phyloP scores from a whole-genome alignment of 305 asterid species.

The Fraxinus nigra region DNA sequence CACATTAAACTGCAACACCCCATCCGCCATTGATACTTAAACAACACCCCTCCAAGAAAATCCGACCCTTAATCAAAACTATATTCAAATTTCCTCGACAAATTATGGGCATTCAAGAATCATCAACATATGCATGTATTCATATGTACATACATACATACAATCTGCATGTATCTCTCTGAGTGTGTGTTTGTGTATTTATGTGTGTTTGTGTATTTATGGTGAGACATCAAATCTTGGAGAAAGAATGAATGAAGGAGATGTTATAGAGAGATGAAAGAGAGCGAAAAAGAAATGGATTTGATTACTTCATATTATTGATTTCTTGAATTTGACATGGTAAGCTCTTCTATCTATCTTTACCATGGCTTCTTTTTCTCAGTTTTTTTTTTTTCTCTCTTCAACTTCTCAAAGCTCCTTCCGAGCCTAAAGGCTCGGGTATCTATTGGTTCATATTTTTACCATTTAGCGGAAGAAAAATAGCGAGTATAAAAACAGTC shows the following conservation, averaged over 20 bases:
- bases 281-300: constrained; percentile 24
- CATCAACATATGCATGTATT: constrained; percentile 30
- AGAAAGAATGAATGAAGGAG: constrained; percentile 33
- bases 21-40: constrained; percentile 50
- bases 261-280: constrained; percentile 35
- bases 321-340: constrained; percentile 8
- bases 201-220: constrained; percentile 19
- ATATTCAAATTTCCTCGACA: constrained; percentile 9
- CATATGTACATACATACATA: background rate
- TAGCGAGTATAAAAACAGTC: background rate
- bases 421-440: constrained; percentile 57
- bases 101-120: constrained; percentile 20
- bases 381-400: constrained; percentile 1
- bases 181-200: constrained; percentile 20
- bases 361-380: constrained; percentile 22
- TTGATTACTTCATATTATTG: constrained; percentile 21
- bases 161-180: constrained; percentile 10
- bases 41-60: constrained; percentile 22
- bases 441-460: constrained; percentile 31
- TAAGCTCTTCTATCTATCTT: constrained; percentile 13
- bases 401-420: constrained; percentile 33
- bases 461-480: constrained; percentile 3
- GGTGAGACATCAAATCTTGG: constrained; percentile 25
- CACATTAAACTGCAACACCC: constrained; percentile 46
- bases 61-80: constrained; percentile 9